Percentiles rank a stretch among this genome's conserved stretches.
Evolutionary conservation across 495 filamentous ascomycete genomes (phyloP).

Genomic region (Neurospora africana): DNA sequence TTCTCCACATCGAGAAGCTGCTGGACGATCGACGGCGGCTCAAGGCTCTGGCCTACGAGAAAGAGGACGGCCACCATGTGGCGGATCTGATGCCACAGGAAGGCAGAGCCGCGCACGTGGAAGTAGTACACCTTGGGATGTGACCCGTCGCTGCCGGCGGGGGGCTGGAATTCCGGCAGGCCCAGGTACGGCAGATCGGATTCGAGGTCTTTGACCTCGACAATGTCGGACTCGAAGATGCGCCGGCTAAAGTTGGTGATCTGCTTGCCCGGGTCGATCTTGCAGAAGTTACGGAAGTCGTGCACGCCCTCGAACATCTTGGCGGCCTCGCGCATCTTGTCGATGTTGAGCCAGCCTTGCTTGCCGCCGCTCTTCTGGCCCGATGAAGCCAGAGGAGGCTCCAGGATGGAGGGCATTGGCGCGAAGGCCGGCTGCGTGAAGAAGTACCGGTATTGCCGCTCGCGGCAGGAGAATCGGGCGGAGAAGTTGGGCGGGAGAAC

Average conservation of each 20-base stretch:
- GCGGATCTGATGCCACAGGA: constrained; percentile 96
- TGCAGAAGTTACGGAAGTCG: constrained; percentile 97
- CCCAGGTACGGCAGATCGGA: constrained; percentile 34
- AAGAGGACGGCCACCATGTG: constrained; percentile 85
- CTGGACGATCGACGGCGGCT: constrained; percentile 57
- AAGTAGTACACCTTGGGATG: constrained; percentile 73
- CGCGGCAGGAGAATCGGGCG: constrained; percentile 85
- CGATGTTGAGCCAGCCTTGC: constrained; percentile 60
- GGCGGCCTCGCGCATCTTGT: constrained; percentile 74
- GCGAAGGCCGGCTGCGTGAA: constrained; percentile 87
- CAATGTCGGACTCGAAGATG: constrained; percentile 68
- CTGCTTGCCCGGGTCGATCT: constrained; percentile 76
- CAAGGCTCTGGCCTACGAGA: constrained; percentile 80
- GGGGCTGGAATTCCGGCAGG: constrained; percentile 8
- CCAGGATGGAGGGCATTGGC: constrained; percentile 37
- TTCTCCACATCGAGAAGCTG: constrained; percentile 60
- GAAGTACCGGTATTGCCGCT: constrained; percentile 87
- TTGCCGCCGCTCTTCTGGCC: constrained; percentile 14
- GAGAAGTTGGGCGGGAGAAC: constrained; percentile 67
- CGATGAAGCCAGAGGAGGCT: constrained; percentile 13
- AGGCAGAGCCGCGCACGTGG: constrained; percentile 78
- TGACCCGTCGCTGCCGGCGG: background rate
- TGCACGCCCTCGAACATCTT: constrained; percentile 68
- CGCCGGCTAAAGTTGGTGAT: constrained; percentile 68
- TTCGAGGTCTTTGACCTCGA: constrained; percentile 45